Evolutionary conservation across 2,329 filamentous ascomycete species (phyloP).

Genomic region (Colletotrichum theobromicola): DNA sequence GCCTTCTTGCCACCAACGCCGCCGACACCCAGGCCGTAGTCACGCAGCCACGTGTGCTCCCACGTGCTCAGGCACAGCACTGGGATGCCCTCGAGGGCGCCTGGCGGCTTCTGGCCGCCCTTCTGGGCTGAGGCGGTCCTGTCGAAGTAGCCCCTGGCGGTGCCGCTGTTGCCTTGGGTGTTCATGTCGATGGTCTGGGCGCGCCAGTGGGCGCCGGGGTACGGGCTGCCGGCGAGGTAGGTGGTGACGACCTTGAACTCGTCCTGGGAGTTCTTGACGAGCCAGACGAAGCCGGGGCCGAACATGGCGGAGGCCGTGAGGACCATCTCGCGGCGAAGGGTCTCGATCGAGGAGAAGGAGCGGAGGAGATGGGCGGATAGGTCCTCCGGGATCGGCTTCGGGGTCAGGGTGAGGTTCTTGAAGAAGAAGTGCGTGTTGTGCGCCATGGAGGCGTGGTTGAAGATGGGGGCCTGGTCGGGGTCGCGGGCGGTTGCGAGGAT

Average conservation of each 20-base stretch:
- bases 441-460: constrained; percentile 97
- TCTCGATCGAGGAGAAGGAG: constrained; percentile 84
- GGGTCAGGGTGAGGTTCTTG: constrained; percentile 52
- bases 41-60: constrained; percentile 90
- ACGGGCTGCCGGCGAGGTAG: constrained; percentile 90
- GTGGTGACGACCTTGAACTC: constrained; percentile 78
- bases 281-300: constrained; percentile 96
- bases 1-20: constrained; percentile 75
- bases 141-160: constrained; percentile 43
- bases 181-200: constrained; percentile 74
- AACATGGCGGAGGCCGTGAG: constrained; percentile 89
- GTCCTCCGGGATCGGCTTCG: constrained; percentile 57
- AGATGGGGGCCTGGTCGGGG: constrained; percentile 76
- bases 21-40: constrained; percentile 68
- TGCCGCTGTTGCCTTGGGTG: constrained; percentile 51
- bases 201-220: constrained; percentile 83
- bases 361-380: constrained; percentile 64
- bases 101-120: constrained; percentile 56
- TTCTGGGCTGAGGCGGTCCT: constrained; percentile 33
- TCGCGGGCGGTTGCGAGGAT: constrained; percentile 79
- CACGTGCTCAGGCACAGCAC: constrained; percentile 94
- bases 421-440: constrained; percentile 92
- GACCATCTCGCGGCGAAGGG: constrained; percentile 79
- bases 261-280: constrained; percentile 64
- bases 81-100: constrained; percentile 73